Conservation (phyloP, 2,329 filamentous ascomycete genomes). For the Aureobasidium pullulans region DNA sequence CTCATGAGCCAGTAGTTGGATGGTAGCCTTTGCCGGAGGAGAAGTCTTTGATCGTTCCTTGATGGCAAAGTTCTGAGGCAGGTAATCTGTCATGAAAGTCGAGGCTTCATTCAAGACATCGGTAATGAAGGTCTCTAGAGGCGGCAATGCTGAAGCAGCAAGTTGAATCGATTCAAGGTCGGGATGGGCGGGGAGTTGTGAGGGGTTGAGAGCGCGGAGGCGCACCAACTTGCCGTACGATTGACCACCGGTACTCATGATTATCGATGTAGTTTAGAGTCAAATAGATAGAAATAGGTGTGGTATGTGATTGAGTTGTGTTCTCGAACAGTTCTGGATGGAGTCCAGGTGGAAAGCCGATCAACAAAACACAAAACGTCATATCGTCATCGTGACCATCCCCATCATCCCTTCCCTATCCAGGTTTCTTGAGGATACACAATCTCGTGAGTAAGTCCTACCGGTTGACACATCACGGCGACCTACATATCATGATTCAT, state of each 20-base stretch:
- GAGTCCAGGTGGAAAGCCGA: background rate
- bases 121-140: slow-evolving; percentile 46
- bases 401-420: background rate
- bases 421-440: background rate
- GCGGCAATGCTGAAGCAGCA: slow-evolving; percentile 29
- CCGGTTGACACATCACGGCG: background rate
- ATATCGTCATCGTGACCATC: background rate
- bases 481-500: too few relatives aligned
- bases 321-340: background rate
- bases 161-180: slow-evolving; percentile 24
- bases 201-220: slow-evolving; percentile 24
- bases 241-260: background rate
- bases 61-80: slow-evolving; percentile 47
- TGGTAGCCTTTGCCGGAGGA: slow-evolving; percentile 41
- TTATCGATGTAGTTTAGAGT: background rate
- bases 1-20: slow-evolving; percentile 48
- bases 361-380: background rate
- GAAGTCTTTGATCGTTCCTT: slow-evolving; percentile 43
- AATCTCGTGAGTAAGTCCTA: background rate
- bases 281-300: background rate
- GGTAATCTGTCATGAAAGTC: slow-evolving; percentile 50
- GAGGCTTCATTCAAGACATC: slow-evolving; percentile 52
- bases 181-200: slow-evolving; percentile 29
- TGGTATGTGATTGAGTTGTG: background rate
- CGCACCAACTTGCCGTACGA: slow-evolving; percentile 24